These are phyloP conservation scores for Penicillium sp. DNA, from an alignment of 2,329 filamentous ascomycete species.

Conservation along the genomic window DNA sequence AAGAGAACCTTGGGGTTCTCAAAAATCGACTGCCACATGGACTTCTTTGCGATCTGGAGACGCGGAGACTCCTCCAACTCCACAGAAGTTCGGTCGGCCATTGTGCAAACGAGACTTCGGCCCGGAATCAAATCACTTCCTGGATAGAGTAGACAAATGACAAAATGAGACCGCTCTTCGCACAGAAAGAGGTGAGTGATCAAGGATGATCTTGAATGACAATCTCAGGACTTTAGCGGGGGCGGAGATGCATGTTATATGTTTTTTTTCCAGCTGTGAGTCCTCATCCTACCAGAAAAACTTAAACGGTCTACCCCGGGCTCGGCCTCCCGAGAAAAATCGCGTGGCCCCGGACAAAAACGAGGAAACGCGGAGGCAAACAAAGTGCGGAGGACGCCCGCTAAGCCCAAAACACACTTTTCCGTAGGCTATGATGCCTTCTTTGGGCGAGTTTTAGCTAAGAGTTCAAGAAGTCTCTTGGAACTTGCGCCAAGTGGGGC, in stretches of 20 bases:
- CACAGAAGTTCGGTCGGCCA: constrained; percentile 18
- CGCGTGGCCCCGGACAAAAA: constrained; percentile 13
- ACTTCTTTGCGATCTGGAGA: constrained; percentile 24
- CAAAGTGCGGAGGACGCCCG: constrained; percentile 13
- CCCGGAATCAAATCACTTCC: not conserved
- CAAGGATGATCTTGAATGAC: constrained; percentile 5
- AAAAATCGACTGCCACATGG: constrained; percentile 30
- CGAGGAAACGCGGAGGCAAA: constrained; percentile 21
- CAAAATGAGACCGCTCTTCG: not conserved
- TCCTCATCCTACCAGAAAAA: constrained; percentile 11
- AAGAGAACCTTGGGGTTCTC: constrained; percentile 52
- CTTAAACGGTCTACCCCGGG: constrained; percentile 14
- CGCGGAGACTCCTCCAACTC: constrained; percentile 22
- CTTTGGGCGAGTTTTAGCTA: constrained; percentile 2
- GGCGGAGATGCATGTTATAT: constrained; percentile 17
- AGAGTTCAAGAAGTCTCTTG: not conserved
- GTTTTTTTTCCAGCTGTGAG: not conserved
- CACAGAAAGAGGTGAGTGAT: constrained; percentile 4
- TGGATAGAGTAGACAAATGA: not conserved
- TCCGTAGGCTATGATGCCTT: constrained; percentile 12
- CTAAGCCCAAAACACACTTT: constrained; percentile 6
- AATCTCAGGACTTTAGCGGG: constrained; percentile 9
- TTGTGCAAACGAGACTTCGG: constrained; percentile 8
- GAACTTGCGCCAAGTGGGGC: constrained; percentile 6
- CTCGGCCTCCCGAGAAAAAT: constrained; percentile 21